These are phyloP conservation scores for Mycena olivaceomarginata DNA, from an alignment of 768 basidiomycete species.

Conservation along the genomic window DNA sequence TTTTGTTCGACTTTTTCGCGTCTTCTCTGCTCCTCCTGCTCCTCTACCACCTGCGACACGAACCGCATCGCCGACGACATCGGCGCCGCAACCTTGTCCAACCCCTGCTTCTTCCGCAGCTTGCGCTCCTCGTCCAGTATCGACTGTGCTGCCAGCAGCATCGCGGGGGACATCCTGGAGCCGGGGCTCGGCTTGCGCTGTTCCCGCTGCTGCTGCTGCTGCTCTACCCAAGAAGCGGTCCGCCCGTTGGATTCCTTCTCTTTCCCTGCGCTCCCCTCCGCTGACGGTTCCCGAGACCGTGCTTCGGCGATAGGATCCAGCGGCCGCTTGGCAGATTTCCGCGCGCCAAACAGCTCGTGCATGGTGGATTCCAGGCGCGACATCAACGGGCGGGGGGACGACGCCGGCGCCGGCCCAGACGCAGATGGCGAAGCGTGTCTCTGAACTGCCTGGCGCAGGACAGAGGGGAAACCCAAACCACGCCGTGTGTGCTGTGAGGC, in stretches of 20 bases:
- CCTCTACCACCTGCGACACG: slow-evolving; percentile 11
- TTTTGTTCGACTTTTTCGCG: neutral
- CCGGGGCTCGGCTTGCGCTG: neutral
- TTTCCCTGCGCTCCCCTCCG: neutral
- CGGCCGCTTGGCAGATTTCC: slow-evolving; percentile 26
- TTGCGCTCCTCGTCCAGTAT: slow-evolving; percentile 33
- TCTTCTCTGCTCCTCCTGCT: neutral
- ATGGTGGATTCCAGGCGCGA: slow-evolving; percentile 23
- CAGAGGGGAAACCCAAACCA: slow-evolving; percentile 17
- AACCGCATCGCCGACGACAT: slow-evolving; percentile 33
- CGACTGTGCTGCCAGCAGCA: slow-evolving; percentile 41
- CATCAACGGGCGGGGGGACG: neutral
- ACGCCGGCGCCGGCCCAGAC: neutral
- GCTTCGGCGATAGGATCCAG: slow-evolving; percentile 23
- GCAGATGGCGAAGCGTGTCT: neutral
- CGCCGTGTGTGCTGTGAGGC: slow-evolving; percentile 22
- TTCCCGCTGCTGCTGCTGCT: slow-evolving; percentile 5
- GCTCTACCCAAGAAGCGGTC: neutral
- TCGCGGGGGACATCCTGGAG: slow-evolving; percentile 23
- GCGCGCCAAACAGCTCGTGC: slow-evolving; percentile 32
- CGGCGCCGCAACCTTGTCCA: slow-evolving; percentile 1
- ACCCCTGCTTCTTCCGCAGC: slow-evolving; percentile 34
- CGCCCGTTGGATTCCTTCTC: neutral
- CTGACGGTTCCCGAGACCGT: slow-evolving; percentile 20
- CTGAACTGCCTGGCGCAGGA: neutral